Base-by-base conservation (phyloP, 2,329 filamentous ascomycete species). In the Trichoderma sp. region DNA sequence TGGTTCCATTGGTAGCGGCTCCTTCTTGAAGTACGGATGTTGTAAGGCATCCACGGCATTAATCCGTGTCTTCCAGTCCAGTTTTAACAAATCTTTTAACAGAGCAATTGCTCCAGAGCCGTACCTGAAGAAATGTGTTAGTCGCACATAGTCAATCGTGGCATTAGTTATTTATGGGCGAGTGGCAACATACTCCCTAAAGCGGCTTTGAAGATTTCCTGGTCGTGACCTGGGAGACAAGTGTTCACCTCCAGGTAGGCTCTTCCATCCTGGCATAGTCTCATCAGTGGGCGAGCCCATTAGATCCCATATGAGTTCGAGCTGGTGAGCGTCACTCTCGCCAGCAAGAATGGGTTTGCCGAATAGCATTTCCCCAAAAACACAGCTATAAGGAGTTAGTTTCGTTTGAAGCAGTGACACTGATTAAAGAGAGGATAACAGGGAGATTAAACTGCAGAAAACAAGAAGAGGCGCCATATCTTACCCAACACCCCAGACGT, bases 291-390 rank as follows among this genome's bases (percentile, higher is more conserved):
- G 96, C 0, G 93, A 92, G 15, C 96, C 96, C 75, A 97, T 92
- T 51, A 99, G 87, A 74, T 95, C 93, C 83, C 97, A 99, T 72
- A 99, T 98, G 61, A 97, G 90, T 14, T 97, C 92, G 14, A 97
- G 90, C 81, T 99, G 96, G 78, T 98, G 92, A 7, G 89, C 83
- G 78, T 99, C 96, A 76, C 92, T 97, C 75, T 93, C 94, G 14
- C 96, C 96, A 8, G 94, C 89, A 57, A 99, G 86, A 68, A 99
- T 98, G 0, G 96, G 96, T 80, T 95, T 97, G 47, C 94, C 91
- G 76, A 94, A 90, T 75, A 98, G 92, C 95, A 99, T 99, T 80
- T 99, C 96, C 66, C 94, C 96, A 82, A 99, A 98, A 3, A 99
- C 94, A 79, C 96, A 99, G n/a, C 92, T 94, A 71, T n/a, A 21